Evolutionary conservation across 2,329 filamentous ascomycete genomes (phyloP).

Genomic region (Fusarium secorum): DNA sequence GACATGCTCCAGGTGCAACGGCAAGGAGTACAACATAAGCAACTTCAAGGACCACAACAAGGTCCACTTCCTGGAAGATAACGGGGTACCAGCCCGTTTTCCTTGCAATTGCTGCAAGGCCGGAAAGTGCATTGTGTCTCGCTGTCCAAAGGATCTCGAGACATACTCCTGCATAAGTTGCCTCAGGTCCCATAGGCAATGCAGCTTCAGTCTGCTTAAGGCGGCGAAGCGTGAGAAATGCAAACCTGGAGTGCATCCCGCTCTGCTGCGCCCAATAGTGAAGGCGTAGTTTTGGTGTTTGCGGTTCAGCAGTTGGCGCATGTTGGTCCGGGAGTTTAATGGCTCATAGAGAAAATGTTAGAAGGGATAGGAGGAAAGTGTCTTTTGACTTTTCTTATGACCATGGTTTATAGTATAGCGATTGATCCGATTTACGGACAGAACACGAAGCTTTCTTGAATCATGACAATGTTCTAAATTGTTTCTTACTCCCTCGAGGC

Average conservation of each 20-base stretch:
- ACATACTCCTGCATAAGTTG: background rate
- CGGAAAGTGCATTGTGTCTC: background rate
- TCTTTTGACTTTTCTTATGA: background rate
- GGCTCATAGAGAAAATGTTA: background rate
- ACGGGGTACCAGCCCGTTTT: background rate
- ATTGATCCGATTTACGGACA: background rate
- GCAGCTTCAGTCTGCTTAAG: background rate
- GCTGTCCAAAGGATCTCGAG: rapidly evolving
- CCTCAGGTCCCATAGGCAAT: background rate
- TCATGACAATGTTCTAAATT: background rate
- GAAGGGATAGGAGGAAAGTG: background rate
- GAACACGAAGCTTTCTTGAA: background rate
- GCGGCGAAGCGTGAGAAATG: rapidly evolving
- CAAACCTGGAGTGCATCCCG: background rate
- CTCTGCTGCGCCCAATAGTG: background rate
- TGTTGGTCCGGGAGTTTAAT: background rate
- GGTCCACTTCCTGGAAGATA: background rate
- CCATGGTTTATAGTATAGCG: background rate
- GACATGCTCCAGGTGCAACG: background rate
- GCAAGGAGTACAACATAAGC: background rate
- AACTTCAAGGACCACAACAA: background rate
- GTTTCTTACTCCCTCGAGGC: background rate
- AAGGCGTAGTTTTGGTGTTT: background rate
- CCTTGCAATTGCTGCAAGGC: background rate
- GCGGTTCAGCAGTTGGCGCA: background rate